Base-by-base conservation (phyloP, 257 asterid genomes). In the Ligustrum vulgare region DNA sequence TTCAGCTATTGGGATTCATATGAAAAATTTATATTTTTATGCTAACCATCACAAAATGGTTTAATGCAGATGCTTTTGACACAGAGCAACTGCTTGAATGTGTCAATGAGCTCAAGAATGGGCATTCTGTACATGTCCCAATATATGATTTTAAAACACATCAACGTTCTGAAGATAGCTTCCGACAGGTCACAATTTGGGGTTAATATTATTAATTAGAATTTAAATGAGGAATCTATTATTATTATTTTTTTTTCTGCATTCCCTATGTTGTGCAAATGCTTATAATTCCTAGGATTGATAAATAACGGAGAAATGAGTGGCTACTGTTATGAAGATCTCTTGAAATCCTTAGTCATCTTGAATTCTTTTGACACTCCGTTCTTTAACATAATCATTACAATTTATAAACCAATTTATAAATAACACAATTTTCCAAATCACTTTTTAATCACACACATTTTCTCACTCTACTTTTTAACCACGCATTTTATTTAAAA, bases 31-130 rank as follows among this genome's bases (percentile, higher is more conserved):
- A 6, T 71, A 0, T 6, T 54, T 60, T 68, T 8, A 22, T 15
- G 76, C 71, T 76, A 72, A 82, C 39, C n/a, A 47, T 45, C 69
- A 15, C 10, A 2, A 60, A 4, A 43, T 43, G 12, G 58, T 72
- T 71, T 80, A 45, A 65, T 87, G 81, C 88, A 95, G 98, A 95
- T 86, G 98, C 99, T 75, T 95, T 90, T 85, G 99, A 95, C 86
- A 95, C 98, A 4, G 99, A 95, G 81, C 98, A 95, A 86, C 92
- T 95, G 77, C 86, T 95, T 73, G 99, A 95, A 83, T 95, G 99
- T 25, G 83, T 90, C 60, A 94, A 83, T 49, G 83, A 79, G 74
- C 94, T 93, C 25, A 93, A 84, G 80, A 22, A 78, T 58, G 96
- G 99, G 28, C 91, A 85, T 8, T 75, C 97, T 66, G 97, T 93